phyloP scores from a whole-genome alignment of 345 rosid genomes.

The Zanthoxylum bungeanum region DNA sequence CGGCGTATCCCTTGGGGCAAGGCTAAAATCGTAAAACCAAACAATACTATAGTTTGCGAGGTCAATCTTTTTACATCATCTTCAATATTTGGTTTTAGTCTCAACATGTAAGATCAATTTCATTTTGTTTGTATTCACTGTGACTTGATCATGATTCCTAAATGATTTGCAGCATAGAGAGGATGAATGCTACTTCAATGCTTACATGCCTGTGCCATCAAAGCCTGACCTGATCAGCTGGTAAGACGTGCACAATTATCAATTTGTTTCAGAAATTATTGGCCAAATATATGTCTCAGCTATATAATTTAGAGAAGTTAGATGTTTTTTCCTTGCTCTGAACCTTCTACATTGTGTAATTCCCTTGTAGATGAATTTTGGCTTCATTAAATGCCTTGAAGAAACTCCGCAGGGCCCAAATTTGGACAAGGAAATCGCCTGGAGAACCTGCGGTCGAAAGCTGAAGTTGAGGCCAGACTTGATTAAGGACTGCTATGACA shows the following conservation, averaged over 20 bases:
- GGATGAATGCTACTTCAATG: constrained; percentile 63
- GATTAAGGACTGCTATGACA: constrained; percentile 37
- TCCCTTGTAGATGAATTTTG: constrained; percentile 37
- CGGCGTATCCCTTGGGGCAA: constrained; percentile 42
- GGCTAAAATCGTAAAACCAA: constrained; percentile 8
- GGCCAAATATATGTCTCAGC: not conserved
- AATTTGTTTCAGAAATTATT: not conserved
- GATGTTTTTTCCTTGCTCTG: not conserved
- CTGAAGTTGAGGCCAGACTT: constrained; percentile 22
- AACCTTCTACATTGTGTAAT: not conserved
- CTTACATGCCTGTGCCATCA: constrained; percentile 60
- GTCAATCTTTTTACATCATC: constrained; percentile 16
- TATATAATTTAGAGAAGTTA: not conserved
- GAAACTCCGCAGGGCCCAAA: not conserved
- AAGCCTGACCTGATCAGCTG: constrained; percentile 37
- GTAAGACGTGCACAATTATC: constrained; percentile 19
- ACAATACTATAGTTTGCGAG: constrained; percentile 34
- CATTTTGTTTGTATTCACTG: not conserved
- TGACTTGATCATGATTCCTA: not conserved
- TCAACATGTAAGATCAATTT: too few relatives aligned
- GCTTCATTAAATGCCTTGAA: constrained; percentile 44
- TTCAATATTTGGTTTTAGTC: not conserved
- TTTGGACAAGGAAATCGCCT: constrained; percentile 9
- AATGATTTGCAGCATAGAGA: constrained; percentile 52
- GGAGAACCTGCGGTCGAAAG: constrained; percentile 26